Evolutionary conservation across 2,329 filamentous ascomycete genomes (phyloP), one percentile per base, ranked within the genome.

Genomic region (Penicillium occitanis): DNA sequence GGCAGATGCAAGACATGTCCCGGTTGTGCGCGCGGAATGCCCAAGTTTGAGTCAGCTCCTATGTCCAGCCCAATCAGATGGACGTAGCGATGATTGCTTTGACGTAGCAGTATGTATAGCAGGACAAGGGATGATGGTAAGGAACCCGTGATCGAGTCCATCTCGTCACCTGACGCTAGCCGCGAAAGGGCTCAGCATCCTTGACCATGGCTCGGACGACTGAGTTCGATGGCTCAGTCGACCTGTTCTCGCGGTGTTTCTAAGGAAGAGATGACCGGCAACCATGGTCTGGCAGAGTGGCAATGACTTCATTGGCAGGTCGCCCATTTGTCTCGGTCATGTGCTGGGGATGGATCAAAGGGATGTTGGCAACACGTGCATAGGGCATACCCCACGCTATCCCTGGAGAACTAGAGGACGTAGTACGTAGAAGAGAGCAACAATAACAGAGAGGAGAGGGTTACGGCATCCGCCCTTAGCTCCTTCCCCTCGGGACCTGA

Each of bases 401-500:
- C 50, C 13, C 35, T 35, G 3, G 33, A 35, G 33, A 13, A 13
- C 8, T 6, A 44, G 17, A 44, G 51, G 53, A 57, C 11, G 30
- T 37, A 19, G 3, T 14, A 28, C 22, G 22, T 33, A 35, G 51
- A 6, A 10, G 28, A 57, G n/a, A 57, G 53, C 33, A 57, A 50
- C 13, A 25, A 30, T 42, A 42, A 17, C 40, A 8, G 44, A 37
- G 44, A 19, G 44, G 35, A 17, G 48, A 51, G 48, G 22, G 48
- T 51, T 51, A 51, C 48, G 48, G 48, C 48, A 51, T n/a, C 53
- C 53, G 53, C 33, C 33, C 53, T 57, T 37, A 57, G 53, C 53
- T 57, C 33, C 53, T 57, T 57, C 53, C 51, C 53, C 53, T 57
- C 30, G 53, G 61, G 61, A 63, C 61, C 61, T 63, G 61, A 42